A percentile compares a stretch with the other conserved stretches of the same genome.
Conservation (phyloP, 345 rosid species). For the Garcia nutans region DNA sequence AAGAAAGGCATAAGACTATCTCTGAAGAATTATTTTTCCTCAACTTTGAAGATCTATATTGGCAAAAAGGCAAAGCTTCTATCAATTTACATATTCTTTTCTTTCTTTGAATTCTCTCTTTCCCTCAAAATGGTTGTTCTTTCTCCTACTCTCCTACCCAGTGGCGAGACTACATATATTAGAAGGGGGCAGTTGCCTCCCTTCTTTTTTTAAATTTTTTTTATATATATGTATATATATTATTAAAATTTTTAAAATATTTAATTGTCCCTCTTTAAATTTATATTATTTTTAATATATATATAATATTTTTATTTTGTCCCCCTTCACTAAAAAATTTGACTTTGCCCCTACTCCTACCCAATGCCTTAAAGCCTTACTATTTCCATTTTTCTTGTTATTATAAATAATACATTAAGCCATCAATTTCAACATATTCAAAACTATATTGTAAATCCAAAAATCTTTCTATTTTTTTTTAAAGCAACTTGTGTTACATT, state of each 20-base stretch:
- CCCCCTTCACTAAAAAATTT: no score
- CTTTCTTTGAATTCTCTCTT: conserved; percentile 10
- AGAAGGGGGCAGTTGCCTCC: no score
- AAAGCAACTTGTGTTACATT: background rate
- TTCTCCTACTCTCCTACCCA: conserved; percentile 9
- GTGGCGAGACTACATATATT: no score
- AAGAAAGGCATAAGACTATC: conserved; percentile 14
- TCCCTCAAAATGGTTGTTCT: conserved; percentile 9
- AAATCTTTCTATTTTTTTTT: background rate
- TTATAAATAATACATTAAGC: conserved; percentile 5
- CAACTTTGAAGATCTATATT: background rate
- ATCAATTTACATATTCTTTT: conserved; percentile 22
- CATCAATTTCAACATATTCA: background rate
- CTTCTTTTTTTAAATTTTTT: no score
- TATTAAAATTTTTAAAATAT: no score
- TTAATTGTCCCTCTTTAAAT: no score
- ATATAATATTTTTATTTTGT: no score
- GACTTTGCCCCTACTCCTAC: no score
- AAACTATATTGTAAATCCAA: background rate
- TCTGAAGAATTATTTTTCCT: conserved; percentile 6
- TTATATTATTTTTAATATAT: no score
- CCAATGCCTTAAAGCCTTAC: background rate
- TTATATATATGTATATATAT: no score
- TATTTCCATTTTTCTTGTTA: background rate
- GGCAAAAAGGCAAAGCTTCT: conserved; percentile 4